Evolutionary conservation across 495 filamentous ascomycete genomes (phyloP).

Genomic region (Penicillium psychrofluorescens): DNA sequence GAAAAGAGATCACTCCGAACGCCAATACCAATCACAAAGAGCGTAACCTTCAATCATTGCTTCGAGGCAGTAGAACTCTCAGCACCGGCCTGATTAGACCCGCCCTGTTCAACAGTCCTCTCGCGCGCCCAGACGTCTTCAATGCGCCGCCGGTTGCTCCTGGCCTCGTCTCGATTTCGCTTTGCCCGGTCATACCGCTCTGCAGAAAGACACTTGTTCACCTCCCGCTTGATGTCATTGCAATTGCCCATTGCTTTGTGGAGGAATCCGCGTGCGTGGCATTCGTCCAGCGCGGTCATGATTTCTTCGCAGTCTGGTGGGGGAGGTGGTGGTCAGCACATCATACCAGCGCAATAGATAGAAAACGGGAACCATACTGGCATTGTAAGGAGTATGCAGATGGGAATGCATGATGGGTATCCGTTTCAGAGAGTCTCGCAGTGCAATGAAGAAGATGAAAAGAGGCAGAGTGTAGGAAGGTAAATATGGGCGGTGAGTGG

Average conservation of each 20-base stretch:
- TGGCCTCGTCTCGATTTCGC: slow-evolving; percentile 66
- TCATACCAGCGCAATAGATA: neutral
- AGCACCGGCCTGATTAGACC: neutral
- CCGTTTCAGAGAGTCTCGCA: neutral
- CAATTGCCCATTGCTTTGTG: slow-evolving; percentile 85
- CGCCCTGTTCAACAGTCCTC: slow-evolving; percentile 19
- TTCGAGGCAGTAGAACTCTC: slow-evolving; percentile 6
- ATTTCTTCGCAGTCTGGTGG: slow-evolving; percentile 80
- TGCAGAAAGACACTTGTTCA: slow-evolving; percentile 73
- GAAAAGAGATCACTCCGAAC: slow-evolving; percentile 9
- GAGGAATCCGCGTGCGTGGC: slow-evolving; percentile 86
- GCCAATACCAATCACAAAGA: too few relatives aligned
- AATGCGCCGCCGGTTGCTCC: slow-evolving; percentile 58
- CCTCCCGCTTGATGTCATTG: slow-evolving; percentile 72
- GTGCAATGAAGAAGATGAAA: slow-evolving; percentile 1
- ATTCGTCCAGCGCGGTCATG: slow-evolving; percentile 89
- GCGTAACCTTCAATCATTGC: slow-evolving; percentile 1
- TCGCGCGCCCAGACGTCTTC: slow-evolving; percentile 69
- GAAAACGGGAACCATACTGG: slow-evolving; percentile 47
- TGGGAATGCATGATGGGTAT: slow-evolving; percentile 78
- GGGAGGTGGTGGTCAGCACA: neutral
- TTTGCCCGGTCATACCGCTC: slow-evolving; percentile 72
- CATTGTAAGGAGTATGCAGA: slow-evolving; percentile 83
- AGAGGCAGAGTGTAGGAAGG: neutral
- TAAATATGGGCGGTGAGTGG: slow-evolving; percentile 22